Evolutionary conservation across 139 green algal species (phyloP).

Genomic region (Micractinium conductrix): DNA sequence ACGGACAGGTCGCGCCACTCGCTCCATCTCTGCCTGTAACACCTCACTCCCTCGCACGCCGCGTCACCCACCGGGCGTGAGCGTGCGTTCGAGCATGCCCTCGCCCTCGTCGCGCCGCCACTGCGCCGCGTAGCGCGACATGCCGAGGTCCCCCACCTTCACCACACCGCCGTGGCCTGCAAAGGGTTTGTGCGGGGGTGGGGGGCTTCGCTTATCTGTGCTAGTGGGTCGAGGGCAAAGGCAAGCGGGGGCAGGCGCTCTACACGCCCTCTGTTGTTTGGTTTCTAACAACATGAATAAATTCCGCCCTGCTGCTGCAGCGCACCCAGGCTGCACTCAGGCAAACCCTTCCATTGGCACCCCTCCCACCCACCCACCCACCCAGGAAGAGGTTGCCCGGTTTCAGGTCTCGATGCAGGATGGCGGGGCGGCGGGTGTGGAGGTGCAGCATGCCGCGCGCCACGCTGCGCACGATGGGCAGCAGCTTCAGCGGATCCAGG

Average conservation of each 20-base stretch:
- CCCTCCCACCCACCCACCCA: neutral
- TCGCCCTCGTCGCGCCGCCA: neutral
- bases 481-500: constrained; percentile 53
- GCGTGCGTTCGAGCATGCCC: constrained; percentile 20
- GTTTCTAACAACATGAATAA: neutral
- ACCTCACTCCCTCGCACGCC: neutral
- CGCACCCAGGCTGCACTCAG: neutral
- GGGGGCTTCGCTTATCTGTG: too few species aligned
- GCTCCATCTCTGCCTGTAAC: neutral
- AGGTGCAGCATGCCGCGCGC: constrained; percentile 77
- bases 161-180: constrained; percentile 57
- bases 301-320: neutral
- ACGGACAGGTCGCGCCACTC: neutral
- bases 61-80: constrained; percentile 26
- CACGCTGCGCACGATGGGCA: constrained; percentile 49
- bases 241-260: neutral
- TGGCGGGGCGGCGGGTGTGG: constrained; percentile 77
- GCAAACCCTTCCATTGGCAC: neutral
- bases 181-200: neutral
- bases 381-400: constrained; percentile 44
- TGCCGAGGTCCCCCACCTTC: constrained; percentile 66
- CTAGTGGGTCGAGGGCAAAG: too few species aligned
- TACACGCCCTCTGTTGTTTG: neutral
- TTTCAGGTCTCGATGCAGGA: constrained; percentile 82
- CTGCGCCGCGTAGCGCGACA: constrained; percentile 44